Percentiles rank a stretch among this genome's conserved stretches.
Conservation (phyloP, 192 early-diverging fungal species). For the Umbelopsis vinacea region DNA sequence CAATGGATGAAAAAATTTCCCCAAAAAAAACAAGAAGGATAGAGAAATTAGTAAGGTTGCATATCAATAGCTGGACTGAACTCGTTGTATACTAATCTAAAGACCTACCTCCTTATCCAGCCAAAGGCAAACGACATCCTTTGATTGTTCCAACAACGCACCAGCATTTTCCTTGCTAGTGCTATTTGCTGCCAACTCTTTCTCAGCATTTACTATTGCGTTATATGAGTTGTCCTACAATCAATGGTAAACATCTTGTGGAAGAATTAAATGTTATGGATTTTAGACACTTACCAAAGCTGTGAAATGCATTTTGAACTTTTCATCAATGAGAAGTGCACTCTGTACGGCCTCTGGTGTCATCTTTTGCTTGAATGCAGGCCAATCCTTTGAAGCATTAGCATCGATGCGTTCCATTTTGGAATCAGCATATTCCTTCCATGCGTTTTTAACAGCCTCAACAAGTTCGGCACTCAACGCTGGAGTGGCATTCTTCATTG, state of each 20-base stretch:
- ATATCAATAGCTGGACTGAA: too few relatives aligned
- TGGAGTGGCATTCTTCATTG: conserved; percentile 49
- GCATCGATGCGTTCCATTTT: conserved; percentile 62
- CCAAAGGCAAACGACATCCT: conserved; percentile 53
- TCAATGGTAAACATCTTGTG: not conserved
- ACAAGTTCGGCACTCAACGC: conserved; percentile 57
- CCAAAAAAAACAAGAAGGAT: not conserved
- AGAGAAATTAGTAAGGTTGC: conserved; percentile 21
- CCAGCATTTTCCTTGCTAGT: conserved; percentile 44
- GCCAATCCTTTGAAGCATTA: conserved; percentile 59
- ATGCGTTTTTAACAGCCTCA: conserved; percentile 61
- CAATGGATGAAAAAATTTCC: too few relatives aligned
- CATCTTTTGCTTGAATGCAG: conserved; percentile 54
- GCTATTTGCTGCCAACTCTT: conserved; percentile 48
- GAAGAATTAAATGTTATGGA: not conserved
- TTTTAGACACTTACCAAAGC: conserved; percentile 60
- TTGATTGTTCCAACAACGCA: conserved; percentile 53
- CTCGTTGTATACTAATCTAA: not conserved
- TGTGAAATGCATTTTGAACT: conserved; percentile 77
- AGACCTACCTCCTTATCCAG: conserved; percentile 58
- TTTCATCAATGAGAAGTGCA: conserved; percentile 50
- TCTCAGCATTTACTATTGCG: conserved; percentile 48
- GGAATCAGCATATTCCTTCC: conserved; percentile 62
- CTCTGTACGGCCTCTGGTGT: conserved; percentile 43
- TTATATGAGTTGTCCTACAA: conserved; percentile 45